Conservation (phyloP, 2,329 filamentous ascomycete genomes). For the Ceratocystis huliohia region DNA sequence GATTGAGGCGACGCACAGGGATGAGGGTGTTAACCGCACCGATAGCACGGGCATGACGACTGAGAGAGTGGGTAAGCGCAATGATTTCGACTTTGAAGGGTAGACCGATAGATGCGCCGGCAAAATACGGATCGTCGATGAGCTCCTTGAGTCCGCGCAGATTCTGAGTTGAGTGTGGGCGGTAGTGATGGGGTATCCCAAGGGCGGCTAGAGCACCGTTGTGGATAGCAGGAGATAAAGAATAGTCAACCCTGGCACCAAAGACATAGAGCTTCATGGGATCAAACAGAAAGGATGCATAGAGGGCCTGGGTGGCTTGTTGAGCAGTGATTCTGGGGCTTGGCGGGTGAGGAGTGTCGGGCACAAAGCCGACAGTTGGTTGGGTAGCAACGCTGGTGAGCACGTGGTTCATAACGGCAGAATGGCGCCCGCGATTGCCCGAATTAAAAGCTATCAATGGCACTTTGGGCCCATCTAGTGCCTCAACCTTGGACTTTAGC, state of each 20-base stretch:
- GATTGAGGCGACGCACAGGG: conserved; percentile 49
- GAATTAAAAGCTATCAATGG: conserved; percentile 54
- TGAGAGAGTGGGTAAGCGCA: conserved; percentile 54
- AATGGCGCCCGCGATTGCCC: conserved; percentile 48
- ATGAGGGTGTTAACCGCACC: conserved; percentile 67
- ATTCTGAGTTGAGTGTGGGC: conserved; percentile 49
- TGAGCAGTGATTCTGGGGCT: conserved; percentile 40
- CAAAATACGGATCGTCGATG: conserved; percentile 54
- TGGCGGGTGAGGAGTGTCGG: conserved; percentile 14
- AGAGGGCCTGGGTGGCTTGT: conserved; percentile 53
- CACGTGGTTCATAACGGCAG: conserved; percentile 52
- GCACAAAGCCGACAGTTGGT: conserved; percentile 27
- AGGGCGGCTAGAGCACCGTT: conserved; percentile 54
- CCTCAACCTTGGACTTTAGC: conserved; percentile 39
- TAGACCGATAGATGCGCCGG: conserved; percentile 57
- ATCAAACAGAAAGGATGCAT: conserved; percentile 53
- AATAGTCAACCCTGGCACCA: conserved; percentile 59
- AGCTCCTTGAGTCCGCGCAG: conserved; percentile 51
- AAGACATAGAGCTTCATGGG: conserved; percentile 62
- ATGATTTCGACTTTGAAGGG: conserved; percentile 67
- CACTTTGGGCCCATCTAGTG: conserved; percentile 32
- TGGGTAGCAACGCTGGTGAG: conserved; percentile 27
- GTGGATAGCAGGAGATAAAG: conserved; percentile 66
- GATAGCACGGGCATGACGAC: conserved; percentile 59
- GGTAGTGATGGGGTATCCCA: conserved; percentile 56